phyloP scores from a whole-genome alignment of 73 alveolate genomes.

The Stentor roeselii region DNA sequence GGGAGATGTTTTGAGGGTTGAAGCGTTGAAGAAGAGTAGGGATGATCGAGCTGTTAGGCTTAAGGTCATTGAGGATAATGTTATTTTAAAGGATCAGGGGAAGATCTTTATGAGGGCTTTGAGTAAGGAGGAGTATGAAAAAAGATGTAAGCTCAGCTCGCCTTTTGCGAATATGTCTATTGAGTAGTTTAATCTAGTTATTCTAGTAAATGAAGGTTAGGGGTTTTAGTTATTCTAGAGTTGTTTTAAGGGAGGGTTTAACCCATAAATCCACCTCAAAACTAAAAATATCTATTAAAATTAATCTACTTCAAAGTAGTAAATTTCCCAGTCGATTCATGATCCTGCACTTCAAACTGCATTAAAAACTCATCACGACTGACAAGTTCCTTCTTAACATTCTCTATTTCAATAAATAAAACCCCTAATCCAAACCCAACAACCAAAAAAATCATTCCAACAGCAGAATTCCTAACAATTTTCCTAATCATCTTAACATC shows the following conservation, averaged over 20 bases:
- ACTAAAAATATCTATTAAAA: too few species aligned
- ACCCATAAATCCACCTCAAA: too few species aligned
- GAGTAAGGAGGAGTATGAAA: slow-evolving; percentile 21
- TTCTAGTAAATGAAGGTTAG: not conserved
- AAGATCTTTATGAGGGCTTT: not conserved
- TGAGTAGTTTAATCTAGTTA: not conserved
- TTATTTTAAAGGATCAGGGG: not conserved
- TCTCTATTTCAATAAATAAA: not conserved
- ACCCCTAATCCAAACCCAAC: not conserved
- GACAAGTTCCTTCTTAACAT: not conserved
- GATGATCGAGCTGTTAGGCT: not conserved
- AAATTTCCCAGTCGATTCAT: too few species aligned
- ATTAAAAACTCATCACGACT: not conserved
- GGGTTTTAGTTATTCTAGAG: too few species aligned
- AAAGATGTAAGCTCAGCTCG: slow-evolving; percentile 2
- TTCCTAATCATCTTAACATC: not conserved
- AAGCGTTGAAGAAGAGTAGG: not conserved
- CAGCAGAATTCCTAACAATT: not conserved
- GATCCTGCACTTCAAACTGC: not conserved
- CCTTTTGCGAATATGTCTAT: not conserved
- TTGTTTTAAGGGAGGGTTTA: too few species aligned
- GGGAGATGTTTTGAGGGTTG: not conserved
- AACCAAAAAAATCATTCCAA: not conserved
- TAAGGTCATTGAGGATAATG: not conserved
- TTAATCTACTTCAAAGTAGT: too few species aligned